Base-by-base conservation (phyloP, 306 rosid genomes). In the Crataegus laevigata region DNA sequence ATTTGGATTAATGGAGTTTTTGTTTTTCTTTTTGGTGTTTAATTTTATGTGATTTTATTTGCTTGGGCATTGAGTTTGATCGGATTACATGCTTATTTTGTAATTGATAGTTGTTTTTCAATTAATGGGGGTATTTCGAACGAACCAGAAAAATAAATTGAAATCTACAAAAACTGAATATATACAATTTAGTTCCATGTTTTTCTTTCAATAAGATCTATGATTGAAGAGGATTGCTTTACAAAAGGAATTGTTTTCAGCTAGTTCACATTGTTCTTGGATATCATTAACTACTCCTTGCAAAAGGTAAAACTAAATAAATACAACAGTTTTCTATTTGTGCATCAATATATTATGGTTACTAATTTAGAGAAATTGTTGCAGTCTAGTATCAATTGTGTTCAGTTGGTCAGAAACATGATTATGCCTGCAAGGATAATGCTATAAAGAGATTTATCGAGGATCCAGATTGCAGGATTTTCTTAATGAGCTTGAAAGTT, bases 401-500 rank as follows among this genome's bases (percentile, higher is more conserved):
- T 90, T 80, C 97, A 94, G 79, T 82, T 94, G 83, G 78, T 59
- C 69, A 97, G 98, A 90, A 87, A 89, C 82, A 94, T 94, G 98
- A 52, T 96, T 30, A 76, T 91, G 87, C 26, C 79, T 81, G 94
- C 92, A 11, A 81, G 82, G 93, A 84, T 79, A 84, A 80, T 68
- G 96, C 94, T 50, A 91, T 94, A 74, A 88, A 82, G 82, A 90
- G 77, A 75, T 90, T 94, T 66, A 85, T 82, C 15, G 91, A 90
- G 6, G 97, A 91, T 58, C 89, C 97, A 25, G 97, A 89, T 57
- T 94, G 96, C 89, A 89, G 74, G 83, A 87, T 94, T 79, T 94
- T 94, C 86, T 96, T 94, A 62, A 91, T 91, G 97, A 94, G 98
- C 83, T 86, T 94, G 93, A 94, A 94, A 80, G 97, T 97, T 3